Percentiles rank a stretch among this genome's conserved stretches.
Evolutionary conservation across 306 rosid species (phyloP).

Genomic region (Acmispon strigosus): DNA sequence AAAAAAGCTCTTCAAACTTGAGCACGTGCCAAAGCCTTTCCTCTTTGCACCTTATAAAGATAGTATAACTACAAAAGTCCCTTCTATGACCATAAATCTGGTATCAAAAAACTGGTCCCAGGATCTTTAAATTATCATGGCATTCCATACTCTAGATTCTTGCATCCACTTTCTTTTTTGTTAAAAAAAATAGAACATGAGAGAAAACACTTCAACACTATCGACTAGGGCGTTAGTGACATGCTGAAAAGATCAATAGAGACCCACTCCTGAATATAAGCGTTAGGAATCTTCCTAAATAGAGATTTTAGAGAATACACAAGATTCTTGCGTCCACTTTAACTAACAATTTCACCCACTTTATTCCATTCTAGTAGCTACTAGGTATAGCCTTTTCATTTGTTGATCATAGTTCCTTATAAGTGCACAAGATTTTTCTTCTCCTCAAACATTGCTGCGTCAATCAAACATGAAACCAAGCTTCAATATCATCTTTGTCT

Average conservation of each 20-base stretch:
- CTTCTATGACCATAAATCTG: slow-evolving; percentile 27
- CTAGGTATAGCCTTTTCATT: slow-evolving; percentile 25
- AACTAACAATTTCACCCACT: slow-evolving; percentile 29
- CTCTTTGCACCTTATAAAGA: slow-evolving; percentile 36
- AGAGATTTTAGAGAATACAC: too few relatives aligned
- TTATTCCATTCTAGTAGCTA: slow-evolving; percentile 42
- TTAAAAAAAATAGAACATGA: too few relatives aligned
- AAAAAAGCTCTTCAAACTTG: neutral
- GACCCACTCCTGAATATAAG: too few relatives aligned
- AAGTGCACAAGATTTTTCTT: slow-evolving; percentile 26
- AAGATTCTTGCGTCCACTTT: slow-evolving; percentile 52
- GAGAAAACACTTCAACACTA: too few relatives aligned
- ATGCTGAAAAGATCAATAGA: too few relatives aligned
- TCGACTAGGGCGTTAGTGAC: too few relatives aligned
- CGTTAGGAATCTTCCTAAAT: too few relatives aligned
- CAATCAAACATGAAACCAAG: slow-evolving; percentile 21
- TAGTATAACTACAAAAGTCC: slow-evolving; percentile 22
- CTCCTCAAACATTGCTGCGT: slow-evolving; percentile 32
- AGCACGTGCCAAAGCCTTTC: slow-evolving; percentile 23
- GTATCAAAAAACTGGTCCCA: slow-evolving; percentile 50
- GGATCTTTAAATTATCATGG: slow-evolving; percentile 29
- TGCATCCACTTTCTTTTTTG: slow-evolving; percentile 46
- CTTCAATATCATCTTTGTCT: slow-evolving; percentile 29
- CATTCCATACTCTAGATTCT: slow-evolving; percentile 42
- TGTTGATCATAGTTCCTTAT: slow-evolving; percentile 9